Percentiles rank a stretch among this genome's conserved stretches.
phyloP scores from a whole-genome alignment of 148 eudicot genomes.

The Vaccinium darrowii region DNA sequence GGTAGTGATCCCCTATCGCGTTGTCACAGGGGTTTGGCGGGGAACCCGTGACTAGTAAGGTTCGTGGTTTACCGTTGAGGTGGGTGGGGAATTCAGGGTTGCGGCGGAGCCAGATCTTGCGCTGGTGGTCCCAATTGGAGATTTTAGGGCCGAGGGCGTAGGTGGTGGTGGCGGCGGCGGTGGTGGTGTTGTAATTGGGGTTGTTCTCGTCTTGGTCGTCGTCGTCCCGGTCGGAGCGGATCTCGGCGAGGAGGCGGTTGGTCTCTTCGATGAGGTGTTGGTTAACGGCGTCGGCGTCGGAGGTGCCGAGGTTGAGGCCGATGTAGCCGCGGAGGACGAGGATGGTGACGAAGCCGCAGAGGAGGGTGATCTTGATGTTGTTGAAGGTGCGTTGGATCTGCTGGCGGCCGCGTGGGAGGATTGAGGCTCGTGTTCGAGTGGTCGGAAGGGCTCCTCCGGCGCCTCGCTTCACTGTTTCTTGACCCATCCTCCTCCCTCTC shows the following conservation, averaged over 20 bases:
- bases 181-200: slow-evolving; percentile 23
- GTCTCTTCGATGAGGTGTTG: slow-evolving; percentile 60
- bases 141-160: slow-evolving; percentile 61
- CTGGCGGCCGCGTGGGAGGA: slow-evolving; percentile 42
- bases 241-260: slow-evolving; percentile 68
- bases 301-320: slow-evolving; percentile 53
- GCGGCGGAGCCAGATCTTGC: slow-evolving; percentile 49
- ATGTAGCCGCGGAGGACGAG: slow-evolving; percentile 88
- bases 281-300: slow-evolving; percentile 51
- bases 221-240: slow-evolving; percentile 62
- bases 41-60: slow-evolving; percentile 74
- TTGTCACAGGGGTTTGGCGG: slow-evolving; percentile 74
- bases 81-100: slow-evolving; percentile 51
- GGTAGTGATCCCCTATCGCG: slow-evolving; percentile 70
- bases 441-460: slow-evolving; percentile 28
- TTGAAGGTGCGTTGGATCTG: slow-evolving; percentile 62
- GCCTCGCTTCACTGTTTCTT: slow-evolving; percentile 34
- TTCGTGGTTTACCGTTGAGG: slow-evolving; percentile 43
- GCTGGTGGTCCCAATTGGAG: slow-evolving; percentile 50
- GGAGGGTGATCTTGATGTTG: slow-evolving; percentile 77
- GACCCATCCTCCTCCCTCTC: slow-evolving; percentile 34
- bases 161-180: slow-evolving; percentile 1
- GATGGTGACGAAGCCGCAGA: slow-evolving; percentile 83
- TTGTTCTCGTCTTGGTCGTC: slow-evolving; percentile 21
- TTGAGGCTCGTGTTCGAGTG: neutral